Evolutionary conservation across 129 eudicot genomes (phyloP), one percentile per base, ranked within the genome.

Genomic region (Glebionis coronaria): DNA sequence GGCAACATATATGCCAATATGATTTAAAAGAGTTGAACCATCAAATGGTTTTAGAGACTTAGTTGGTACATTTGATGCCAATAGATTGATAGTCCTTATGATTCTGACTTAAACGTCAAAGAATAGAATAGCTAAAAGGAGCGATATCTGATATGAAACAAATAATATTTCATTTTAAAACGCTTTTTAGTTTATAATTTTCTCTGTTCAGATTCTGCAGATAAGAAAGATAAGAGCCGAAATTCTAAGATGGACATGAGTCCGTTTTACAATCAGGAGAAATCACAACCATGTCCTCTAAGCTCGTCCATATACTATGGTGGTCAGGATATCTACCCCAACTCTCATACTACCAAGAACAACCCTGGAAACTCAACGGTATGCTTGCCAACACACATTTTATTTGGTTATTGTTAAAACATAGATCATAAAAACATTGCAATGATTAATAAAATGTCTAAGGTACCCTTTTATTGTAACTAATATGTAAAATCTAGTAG

Each of bases 281-380:
- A 60, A 74, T 65, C 76, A 14, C 92, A 77, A 21, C 96, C 97
- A 0, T 91, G 85, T 64, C 81, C 76, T 67, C 84, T 76, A 53
- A 91, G 96, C 82, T 85, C 93, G 0, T 91, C 97, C 12, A 85
- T 91, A 68, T 85, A 85, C 77, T 91, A 91, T 29, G 97, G 97
- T 62, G 97, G 97, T 69, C 97, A 85, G 79, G 97, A 91, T 71
- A 76, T 79, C 56, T 85, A 87, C 77, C 71, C 79, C 52, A 68
- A 44, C 20, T 85, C 97, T 29, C 64, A 40, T 18, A 61, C 11
- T 65, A 56, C 90, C 78, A 84, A 80, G 35, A 82, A 66, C 73
- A 38, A 63, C 75, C 80, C 95, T 44, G 70, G 46, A 9, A 57
- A 73, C 65, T 63, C 84, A 19, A 78, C 80, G n/a, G 90, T 86